Percentiles rank a stretch among this genome's conserved stretches.
These are phyloP conservation scores for Magnaporthiopsis poae DNA, from an alignment of 2,329 filamentous ascomycete species.

Conservation along the genomic window DNA sequence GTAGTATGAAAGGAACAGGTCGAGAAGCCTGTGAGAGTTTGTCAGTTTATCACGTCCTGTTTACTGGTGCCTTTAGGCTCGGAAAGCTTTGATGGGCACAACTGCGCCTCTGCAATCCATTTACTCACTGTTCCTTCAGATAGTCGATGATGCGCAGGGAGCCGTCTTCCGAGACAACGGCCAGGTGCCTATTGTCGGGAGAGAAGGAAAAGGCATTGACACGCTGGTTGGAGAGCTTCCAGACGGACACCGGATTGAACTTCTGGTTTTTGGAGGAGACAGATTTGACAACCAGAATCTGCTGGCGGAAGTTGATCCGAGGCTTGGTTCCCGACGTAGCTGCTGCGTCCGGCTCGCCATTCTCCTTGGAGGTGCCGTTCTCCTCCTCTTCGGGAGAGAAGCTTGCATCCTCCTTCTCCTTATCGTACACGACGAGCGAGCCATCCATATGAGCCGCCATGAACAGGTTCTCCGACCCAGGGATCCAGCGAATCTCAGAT, in stretches of 20 bases:
- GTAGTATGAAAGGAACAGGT: constrained; percentile 84
- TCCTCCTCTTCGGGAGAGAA: constrained; percentile 61
- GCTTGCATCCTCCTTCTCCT: constrained; percentile 82
- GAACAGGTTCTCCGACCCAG: constrained; percentile 86
- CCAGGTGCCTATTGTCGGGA: constrained; percentile 75
- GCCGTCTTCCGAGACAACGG: constrained; percentile 85
- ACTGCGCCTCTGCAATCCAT: background rate
- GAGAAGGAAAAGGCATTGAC: constrained; percentile 90
- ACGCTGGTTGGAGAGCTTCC: constrained; percentile 83
- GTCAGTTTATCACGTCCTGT: background rate
- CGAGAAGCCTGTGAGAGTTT: constrained; percentile 53
- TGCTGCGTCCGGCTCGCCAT: constrained; percentile 41
- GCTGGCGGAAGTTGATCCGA: constrained; percentile 29
- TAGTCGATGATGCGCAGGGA: constrained; percentile 85
- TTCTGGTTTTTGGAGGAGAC: constrained; percentile 91
- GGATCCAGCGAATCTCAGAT: constrained; percentile 83
- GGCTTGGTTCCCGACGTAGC: constrained; percentile 23
- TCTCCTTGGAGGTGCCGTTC: constrained; percentile 54
- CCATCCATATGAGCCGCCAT: constrained; percentile 88
- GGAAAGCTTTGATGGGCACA: background rate
- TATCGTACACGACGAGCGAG: constrained; percentile 86
- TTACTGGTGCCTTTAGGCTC: too few relatives aligned
- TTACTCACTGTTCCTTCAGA: constrained; percentile 68
- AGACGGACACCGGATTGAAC: constrained; percentile 79
- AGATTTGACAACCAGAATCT: constrained; percentile 73